Evolutionary conservation across 768 basidiomycete genomes (phyloP), one percentile per base, ranked within the genome.

Genomic region (Pleurotus citrinopileatus): DNA sequence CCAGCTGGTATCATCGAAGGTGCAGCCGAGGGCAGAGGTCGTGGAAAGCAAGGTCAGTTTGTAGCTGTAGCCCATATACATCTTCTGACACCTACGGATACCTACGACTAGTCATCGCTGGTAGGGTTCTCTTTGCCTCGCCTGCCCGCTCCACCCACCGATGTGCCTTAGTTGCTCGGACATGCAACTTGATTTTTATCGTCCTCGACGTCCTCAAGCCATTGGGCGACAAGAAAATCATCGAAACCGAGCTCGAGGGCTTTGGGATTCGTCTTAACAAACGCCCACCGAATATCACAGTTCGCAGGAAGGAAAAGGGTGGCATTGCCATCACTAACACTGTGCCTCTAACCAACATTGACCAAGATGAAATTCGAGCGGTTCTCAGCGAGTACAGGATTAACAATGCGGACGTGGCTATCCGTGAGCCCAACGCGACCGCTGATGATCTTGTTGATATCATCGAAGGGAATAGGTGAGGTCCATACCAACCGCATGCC

Each of bases 111-210:
- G 87, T 90, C 50, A 91, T 89, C 63, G 90, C 90, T 53, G 89
- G 88, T 90, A 78, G 60, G 81, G 17, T 20, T 36, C 34, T n/a
- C 17, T n/a, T 23, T 6, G 19, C 34, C 19, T 23, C 23, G 34
- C 15, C 27, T 12, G 3, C 17, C 15, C 17, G 22, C 17, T 32
- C 19, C 15, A 37, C 9, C 19, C 15, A 19, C 17, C 17, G 19
- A 37, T 36, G 13, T 44, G 28, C 38, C 40, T 25, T 72, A 92
- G 97, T 99, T 60, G 96, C 97, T 6, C 86, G 97, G 56, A 98
- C 97, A 36, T 98, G 97, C 69, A 93, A 98, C 69, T 85, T 98
- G 29, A 98, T 99, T 57, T 98, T 98, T 71, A 98, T 99, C 68
- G 91, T 98, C 25, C 83, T 99, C 45, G 97, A 99, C 64, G 97